Base-by-base conservation (phyloP, 2,329 filamentous ascomycete genomes). In the Verticillium longisporum region DNA sequence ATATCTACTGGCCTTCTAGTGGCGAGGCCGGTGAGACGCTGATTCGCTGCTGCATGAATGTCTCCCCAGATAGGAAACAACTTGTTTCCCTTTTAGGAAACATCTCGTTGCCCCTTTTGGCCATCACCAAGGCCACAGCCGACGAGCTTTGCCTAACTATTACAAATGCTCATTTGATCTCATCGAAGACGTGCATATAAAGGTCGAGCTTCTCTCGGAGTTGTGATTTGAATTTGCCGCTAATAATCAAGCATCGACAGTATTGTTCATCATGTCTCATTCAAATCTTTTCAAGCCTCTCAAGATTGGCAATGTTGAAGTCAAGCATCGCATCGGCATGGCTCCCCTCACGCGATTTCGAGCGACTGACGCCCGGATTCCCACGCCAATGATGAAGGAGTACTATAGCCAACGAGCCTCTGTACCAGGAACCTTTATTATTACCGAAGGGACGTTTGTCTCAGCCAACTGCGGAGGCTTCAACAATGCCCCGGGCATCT, bases 371-470 rank as follows among this genome's bases (percentile, higher is more conserved):
- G 61, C 68, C 53, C 38, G 55, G 18, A 53, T 58, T 7, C 59
- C 54, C 9, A 54, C 58, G 5, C 62, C 66, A 0, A 64, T 70
- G 37, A 66, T 69, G 45, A 62, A 64, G 57, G 71, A 75, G 61
- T 79, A 81, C 69, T 82, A 82, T 64, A 41, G 65, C 0, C 78
- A 82, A 57, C 73, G 79, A 1, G 76, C 76, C 9, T 69, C 69
- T 6, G 68, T 71, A 0, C 75, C 77, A 0, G 80, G 80, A 0
- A 74, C 71, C 0, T 68, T 81, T 2, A 67, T 81, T 26, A 69
- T 82, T 13, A 67, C 73, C 0, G 77, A 81, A 61, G 78, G 77
- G 69, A 72, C 83, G 76, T 70, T 80, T 71, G 61, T 67, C 34
- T 77, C 71, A 3, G 71, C 68, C 13, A 59, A 66, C 9, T 68